Base-by-base conservation (phyloP, 2,329 filamentous ascomycete genomes). In the Trichothecium sympodiale region DNA sequence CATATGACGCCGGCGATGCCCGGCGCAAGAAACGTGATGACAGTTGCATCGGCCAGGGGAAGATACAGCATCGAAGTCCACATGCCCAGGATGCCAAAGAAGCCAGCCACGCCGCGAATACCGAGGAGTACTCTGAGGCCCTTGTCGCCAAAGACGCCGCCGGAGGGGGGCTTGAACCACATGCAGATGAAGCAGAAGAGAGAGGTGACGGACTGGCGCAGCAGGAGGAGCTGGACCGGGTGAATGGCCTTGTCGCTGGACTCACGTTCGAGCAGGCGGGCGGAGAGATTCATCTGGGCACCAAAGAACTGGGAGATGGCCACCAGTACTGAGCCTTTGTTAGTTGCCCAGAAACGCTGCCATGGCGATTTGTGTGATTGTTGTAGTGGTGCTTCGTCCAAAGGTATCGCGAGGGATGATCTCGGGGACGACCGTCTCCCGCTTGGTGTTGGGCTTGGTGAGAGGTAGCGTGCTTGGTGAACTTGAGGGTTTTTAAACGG, bases 21-120 rank as follows among this genome's bases (percentile, higher is more conserved):
- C 0, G 88, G 88, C 0, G 82, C 75, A 5, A 94, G 68, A 52
- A 94, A 95, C 8, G 85, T 91, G 36, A 95, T 80, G 25, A 94
- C 87, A 0, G 84, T 91, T 3, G 87, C 86, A 53, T 94, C 87
- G 13, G 85, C 82, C 3, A 94, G 69, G 1, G 85, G 83, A 3
- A 94, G 71, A 48, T 93, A 93, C 51, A 83, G 71, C 38, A 69
- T 69, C 9, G 62, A 68, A 43, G 61, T 69, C 67, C 65, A 93
- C 60, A 91, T 73, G 26, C 82, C 82, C 53, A 80, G 88, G 4
- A 93, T 80, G 9, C 84, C 85, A 52, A 85, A 82, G 51, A 70
- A 71, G n/a, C 86, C 87, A 20, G 69, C 69, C 3, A 83, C 54
- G 1, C 83, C 84, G 47, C 87, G 68, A 8, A 73, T 56, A 2